phyloP scores from a whole-genome alignment of 768 basidiomycete species.

The Albatrellus ellisii region DNA sequence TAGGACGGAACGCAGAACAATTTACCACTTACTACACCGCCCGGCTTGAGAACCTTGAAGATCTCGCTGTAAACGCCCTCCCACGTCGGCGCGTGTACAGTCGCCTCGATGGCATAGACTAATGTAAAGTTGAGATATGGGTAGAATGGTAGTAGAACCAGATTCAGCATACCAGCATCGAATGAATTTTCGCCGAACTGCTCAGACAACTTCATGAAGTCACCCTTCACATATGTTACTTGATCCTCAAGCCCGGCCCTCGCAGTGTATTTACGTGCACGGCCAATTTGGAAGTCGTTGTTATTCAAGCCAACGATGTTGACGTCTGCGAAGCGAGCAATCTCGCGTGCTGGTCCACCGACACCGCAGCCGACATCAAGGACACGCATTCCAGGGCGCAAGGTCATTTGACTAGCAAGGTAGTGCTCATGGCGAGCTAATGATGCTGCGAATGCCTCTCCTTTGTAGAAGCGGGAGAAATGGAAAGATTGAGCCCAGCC shows the following conservation, averaged over 20 bases:
- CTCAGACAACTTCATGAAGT: constrained; percentile 91
- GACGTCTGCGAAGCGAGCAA: constrained; percentile 81
- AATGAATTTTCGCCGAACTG: constrained; percentile 89
- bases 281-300: constrained; percentile 87
- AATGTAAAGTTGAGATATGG: constrained; percentile 4
- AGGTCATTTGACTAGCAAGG: constrained; percentile 73
- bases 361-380: constrained; percentile 98
- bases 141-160: not conserved
- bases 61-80: constrained; percentile 95
- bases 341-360: constrained; percentile 93
- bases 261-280: constrained; percentile 76
- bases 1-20: not conserved
- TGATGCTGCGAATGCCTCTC: constrained; percentile 61
- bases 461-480: constrained; percentile 94
- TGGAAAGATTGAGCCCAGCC: constrained; percentile 91
- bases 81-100: constrained; percentile 90
- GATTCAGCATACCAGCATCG: constrained; percentile 64
- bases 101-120: constrained; percentile 98
- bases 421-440: constrained; percentile 97
- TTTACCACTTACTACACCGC: constrained; percentile 62
- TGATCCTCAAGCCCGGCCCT: constrained; percentile 62
- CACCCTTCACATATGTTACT: constrained; percentile 79
- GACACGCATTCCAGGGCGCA: constrained; percentile 87
- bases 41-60: constrained; percentile 87
- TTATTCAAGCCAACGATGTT: constrained; percentile 85